These are phyloP conservation scores for Pseudisothecium myosuroides DNA, from an alignment of 225 moss, liverwort and hornwort species.

Conservation along the genomic window DNA sequence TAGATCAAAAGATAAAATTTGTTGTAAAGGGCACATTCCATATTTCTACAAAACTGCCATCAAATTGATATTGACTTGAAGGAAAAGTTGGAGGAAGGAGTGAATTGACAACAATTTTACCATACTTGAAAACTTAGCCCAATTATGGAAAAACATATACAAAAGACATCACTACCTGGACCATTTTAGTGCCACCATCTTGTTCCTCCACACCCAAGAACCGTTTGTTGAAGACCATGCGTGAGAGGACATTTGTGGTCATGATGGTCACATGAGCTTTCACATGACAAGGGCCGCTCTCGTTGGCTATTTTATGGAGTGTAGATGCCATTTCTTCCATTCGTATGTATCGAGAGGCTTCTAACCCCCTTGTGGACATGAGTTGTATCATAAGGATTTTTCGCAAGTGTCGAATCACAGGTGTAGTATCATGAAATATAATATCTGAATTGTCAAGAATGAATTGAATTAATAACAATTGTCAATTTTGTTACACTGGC, in stretches of 20 bases:
- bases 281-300: neutral
- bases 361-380: neutral
- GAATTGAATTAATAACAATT: neutral
- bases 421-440: neutral
- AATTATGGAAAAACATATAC: neutral
- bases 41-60: fast-evolving
- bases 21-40: neutral
- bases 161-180: neutral
- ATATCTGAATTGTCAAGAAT: neutral
- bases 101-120: fast-evolving
- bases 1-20: neutral
- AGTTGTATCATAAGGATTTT: neutral
- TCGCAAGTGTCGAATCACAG: neutral
- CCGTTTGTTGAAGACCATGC: neutral
- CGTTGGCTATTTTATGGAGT: neutral
- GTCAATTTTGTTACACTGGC: neutral
- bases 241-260: neutral
- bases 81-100: fast-evolving
- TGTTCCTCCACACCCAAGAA: neutral
- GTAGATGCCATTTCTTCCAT: neutral
- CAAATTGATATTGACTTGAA: neutral
- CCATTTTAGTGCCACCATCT: neutral
- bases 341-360: neutral
- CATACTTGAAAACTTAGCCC: neutral
- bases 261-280: fast-evolving